These are phyloP conservation scores for Talaromyces stipitatus DNA, from an alignment of 495 filamentous ascomycete species.

Conservation along the genomic window DNA sequence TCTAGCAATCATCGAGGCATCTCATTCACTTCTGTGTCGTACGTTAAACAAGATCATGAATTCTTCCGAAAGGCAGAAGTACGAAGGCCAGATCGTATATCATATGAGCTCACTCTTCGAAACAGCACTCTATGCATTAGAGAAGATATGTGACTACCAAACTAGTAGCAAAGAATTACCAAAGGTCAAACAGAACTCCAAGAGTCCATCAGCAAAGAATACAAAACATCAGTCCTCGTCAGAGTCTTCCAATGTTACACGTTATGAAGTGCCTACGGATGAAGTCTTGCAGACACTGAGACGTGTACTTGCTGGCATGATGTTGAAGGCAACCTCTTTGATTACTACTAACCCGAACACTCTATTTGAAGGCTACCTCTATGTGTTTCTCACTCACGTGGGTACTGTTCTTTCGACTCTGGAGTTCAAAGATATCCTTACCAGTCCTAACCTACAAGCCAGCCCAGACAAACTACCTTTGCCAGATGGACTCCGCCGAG, in stretches of 20 bases:
- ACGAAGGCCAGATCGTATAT: slow-evolving; percentile 24
- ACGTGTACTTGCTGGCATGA: slow-evolving; percentile 23
- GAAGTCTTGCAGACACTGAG: slow-evolving; percentile 14
- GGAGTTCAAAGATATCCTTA: slow-evolving; percentile 23
- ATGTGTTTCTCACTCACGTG: slow-evolving; percentile 23
- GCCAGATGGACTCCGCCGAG: slow-evolving; percentile 22
- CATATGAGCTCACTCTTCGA: slow-evolving; percentile 34
- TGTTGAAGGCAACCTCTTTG: slow-evolving; percentile 16
- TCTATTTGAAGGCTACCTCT: slow-evolving; percentile 33
- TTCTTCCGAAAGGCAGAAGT: slow-evolving; percentile 9
- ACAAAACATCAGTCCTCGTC: neutral
- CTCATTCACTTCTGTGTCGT: slow-evolving; percentile 19
- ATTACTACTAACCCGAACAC: slow-evolving; percentile 15
- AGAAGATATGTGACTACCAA: slow-evolving; percentile 18
- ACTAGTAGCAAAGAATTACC: slow-evolving; percentile 3
- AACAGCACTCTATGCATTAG: slow-evolving; percentile 23
- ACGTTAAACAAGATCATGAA: slow-evolving; percentile 25
- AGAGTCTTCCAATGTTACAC: neutral
- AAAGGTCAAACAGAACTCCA: neutral
- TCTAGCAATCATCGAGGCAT: slow-evolving; percentile 14
- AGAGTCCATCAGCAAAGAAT: neutral
- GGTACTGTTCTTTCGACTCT: slow-evolving; percentile 32
- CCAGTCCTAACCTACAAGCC: slow-evolving; percentile 15
- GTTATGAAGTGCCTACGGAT: slow-evolving; percentile 5
- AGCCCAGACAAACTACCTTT: slow-evolving; percentile 15